Percentiles rank a stretch among this genome's conserved stretches.
These are phyloP conservation scores for Trichoderma gracile DNA, from an alignment of 2,329 filamentous ascomycete species.

Conservation along the genomic window DNA sequence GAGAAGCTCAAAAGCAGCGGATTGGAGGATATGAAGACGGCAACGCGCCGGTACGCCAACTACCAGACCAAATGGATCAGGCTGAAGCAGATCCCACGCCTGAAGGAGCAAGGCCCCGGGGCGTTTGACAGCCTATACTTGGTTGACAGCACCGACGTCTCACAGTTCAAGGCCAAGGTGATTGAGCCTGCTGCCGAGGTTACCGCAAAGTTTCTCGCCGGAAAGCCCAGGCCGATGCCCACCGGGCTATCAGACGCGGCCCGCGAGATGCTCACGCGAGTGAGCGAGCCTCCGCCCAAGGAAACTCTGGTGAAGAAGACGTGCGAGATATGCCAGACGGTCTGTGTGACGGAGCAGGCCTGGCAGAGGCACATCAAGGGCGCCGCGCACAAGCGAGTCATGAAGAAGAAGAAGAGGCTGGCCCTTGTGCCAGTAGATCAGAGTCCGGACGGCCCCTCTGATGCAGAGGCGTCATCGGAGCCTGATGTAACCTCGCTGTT, in stretches of 20 bases:
- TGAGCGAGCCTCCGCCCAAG: slow-evolving; percentile 48
- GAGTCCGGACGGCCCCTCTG: background rate
- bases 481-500: slow-evolving; percentile 22
- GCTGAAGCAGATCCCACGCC: slow-evolving; percentile 72
- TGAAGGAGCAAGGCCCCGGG: slow-evolving; percentile 56
- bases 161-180: slow-evolving; percentile 64
- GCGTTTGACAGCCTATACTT: slow-evolving; percentile 67
- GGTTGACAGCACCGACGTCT: slow-evolving; percentile 73
- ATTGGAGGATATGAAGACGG: slow-evolving; percentile 75
- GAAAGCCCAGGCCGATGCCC: slow-evolving; percentile 55
- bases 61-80: slow-evolving; percentile 86
- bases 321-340: slow-evolving; percentile 73
- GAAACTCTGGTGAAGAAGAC: slow-evolving; percentile 58
- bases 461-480: slow-evolving; percentile 19
- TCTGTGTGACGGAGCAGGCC: slow-evolving; percentile 56
- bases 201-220: slow-evolving; percentile 62
- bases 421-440: slow-evolving; percentile 40
- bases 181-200: slow-evolving; percentile 63
- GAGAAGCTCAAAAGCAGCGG: slow-evolving; percentile 58
- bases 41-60: slow-evolving; percentile 84
- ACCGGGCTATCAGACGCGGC: slow-evolving; percentile 50
- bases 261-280: slow-evolving; percentile 56
- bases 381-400: slow-evolving; percentile 38
- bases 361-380: slow-evolving; percentile 46
- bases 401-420: slow-evolving; percentile 41